Evolutionary conservation across 805 yeast species (phyloP), one percentile per base, ranked within the genome.

Genomic region (Candida saitoana): DNA sequence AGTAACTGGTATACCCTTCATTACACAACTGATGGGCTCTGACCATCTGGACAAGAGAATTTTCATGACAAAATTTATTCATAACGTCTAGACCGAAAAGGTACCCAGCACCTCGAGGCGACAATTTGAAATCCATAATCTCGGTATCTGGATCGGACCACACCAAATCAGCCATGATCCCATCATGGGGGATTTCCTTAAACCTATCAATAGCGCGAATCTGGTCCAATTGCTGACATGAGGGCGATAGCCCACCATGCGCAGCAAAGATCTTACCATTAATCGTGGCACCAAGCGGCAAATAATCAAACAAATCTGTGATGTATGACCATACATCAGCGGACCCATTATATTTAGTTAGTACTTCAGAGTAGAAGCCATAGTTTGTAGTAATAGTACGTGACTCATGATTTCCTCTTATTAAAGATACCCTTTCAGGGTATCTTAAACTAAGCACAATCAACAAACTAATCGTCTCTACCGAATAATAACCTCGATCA

Each of bases 61-160:
- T 93, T 46, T 85, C 76, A 42, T 78, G 76, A 42, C 93, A 69
- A 60, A 95, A 93, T 55, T 87, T 86, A 58, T 84, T 83, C 40
- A 89, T 96, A 38, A 95, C 91, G 49, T 87, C 93, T 32, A 79
- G 71, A 15, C 99, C 99, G 70, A 93, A 93, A 17, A 93, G 87
- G 62, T 91, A 93, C 3, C 99, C 99, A 1, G 99, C 99, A 32
- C 99, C 99, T 54, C 99, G 66, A 1, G 99, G 96, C 22, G 90
- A 81, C 16, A 93, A 76, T 49, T 90, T 83, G 61, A 93, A 93
- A 55, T 89, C 96, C 51, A 68, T 53, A 42, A 71, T 70, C 42
- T 84, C 87, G 24, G 86, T 84, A 61, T 95, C 98, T 0, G 99
- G 99, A 57, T 93, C 99, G 17, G 93, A 83, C 99, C 99, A 93